A percentile compares a stretch with the other conserved stretches of the same genome.
Conservation (phyloP, 495 filamentous ascomycete species). For the Xylaria nigripes region DNA sequence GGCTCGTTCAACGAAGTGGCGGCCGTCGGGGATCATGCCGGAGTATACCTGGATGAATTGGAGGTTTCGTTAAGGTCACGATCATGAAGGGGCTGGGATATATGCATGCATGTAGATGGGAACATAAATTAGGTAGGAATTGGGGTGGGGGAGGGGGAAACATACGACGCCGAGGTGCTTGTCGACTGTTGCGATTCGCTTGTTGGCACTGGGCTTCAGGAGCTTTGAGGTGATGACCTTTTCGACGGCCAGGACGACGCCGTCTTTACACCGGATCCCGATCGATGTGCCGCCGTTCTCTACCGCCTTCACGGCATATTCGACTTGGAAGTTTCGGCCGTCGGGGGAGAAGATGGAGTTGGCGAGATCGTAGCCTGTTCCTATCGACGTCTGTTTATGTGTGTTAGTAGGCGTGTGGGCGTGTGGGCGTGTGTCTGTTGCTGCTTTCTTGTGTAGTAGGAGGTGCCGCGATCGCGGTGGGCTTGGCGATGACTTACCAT, state of each 20-base stretch:
- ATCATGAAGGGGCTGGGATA: background rate
- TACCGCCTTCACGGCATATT: conserved; percentile 97
- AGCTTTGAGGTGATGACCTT: conserved; percentile 94
- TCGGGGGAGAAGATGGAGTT: conserved; percentile 99
- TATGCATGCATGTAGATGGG: background rate
- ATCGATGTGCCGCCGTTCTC: conserved; percentile 96
- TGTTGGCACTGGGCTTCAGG: conserved; percentile 86
- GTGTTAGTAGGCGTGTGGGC: background rate
- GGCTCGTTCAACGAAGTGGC: conserved; percentile 89
- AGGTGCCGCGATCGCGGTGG: conserved; percentile 3
- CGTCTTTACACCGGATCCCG: conserved; percentile 95
- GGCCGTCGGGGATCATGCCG: conserved; percentile 87
- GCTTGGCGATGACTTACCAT: conserved; percentile 18
- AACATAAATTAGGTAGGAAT: background rate
- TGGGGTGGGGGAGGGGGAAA: background rate
- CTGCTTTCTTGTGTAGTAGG: background rate
- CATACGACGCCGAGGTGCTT: conserved; percentile 87
- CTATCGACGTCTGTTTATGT: conserved; percentile 80
- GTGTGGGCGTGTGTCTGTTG: no score
- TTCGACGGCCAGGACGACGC: conserved; percentile 91
- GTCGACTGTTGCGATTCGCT: conserved; percentile 91
- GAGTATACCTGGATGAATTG: conserved; percentile 62
- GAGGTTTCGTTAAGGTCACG: background rate
- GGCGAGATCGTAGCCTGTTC: conserved; percentile 96
- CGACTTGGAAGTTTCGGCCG: conserved; percentile 98